Evolutionary conservation across 176 grass and related monocot genomes (phyloP).

Genomic region (Carex parvula): DNA sequence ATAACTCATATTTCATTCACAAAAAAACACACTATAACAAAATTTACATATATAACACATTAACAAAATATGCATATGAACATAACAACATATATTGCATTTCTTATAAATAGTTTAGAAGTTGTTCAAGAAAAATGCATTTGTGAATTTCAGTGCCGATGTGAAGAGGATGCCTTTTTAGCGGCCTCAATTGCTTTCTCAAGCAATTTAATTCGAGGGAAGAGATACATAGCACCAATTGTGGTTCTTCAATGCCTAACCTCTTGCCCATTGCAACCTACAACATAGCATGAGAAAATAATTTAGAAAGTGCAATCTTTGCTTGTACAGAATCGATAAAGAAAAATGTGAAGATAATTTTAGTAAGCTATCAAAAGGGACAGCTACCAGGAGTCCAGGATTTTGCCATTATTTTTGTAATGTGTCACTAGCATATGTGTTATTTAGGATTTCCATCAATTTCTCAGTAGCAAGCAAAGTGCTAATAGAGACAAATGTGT

Average conservation of each 20-base stretch:
- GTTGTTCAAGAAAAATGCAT: no score
- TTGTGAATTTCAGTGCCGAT: no score
- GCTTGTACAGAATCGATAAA: not conserved
- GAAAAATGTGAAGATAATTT: not conserved
- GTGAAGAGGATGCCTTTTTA: no score
- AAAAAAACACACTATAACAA: no score
- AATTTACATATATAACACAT: no score
- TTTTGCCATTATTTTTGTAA: not conserved
- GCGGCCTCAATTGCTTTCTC: no score
- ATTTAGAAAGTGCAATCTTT: not conserved
- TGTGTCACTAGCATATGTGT: not conserved
- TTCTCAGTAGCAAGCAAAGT: not conserved
- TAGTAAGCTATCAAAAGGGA: not conserved
- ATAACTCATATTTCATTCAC: no score
- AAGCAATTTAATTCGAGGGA: no score
- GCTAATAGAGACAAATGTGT: not conserved
- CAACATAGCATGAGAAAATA: not conserved
- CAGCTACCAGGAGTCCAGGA: not conserved
- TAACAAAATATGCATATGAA: no score
- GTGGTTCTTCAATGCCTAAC: conserved; percentile 96
- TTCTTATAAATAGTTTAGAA: no score
- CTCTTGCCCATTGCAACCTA: conserved; percentile 90
- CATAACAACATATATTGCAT: no score
- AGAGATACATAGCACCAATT: conserved; percentile 46
- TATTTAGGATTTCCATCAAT: not conserved